Conservation (phyloP, 805 yeast species). For the Yarrowia bubula region DNA sequence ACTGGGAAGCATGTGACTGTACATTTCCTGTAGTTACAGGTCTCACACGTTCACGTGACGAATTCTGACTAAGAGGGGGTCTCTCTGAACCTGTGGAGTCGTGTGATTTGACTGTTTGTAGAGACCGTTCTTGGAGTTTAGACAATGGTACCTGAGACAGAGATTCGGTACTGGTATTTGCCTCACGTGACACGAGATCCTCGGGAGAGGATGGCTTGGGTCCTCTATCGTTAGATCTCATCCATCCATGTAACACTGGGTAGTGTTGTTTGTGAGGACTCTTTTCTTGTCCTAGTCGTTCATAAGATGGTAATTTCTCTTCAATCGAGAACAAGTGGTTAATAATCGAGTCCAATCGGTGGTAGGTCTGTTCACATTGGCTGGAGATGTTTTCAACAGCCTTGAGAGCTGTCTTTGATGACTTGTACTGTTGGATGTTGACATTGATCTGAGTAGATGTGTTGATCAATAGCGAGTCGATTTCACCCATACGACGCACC, state of each 20-base stretch:
- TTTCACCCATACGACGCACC: conserved; percentile 28
- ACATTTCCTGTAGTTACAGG: not conserved
- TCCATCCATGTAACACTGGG: conserved; percentile 41
- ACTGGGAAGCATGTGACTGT: no score
- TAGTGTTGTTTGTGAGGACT: conserved; percentile 48
- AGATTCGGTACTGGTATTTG: conserved; percentile 7
- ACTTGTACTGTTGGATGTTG: conserved; percentile 3
- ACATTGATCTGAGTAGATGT: conserved; percentile 27
- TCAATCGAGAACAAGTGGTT: conserved; percentile 37
- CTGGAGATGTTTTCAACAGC: conserved; percentile 28
- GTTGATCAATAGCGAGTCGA: conserved; percentile 30
- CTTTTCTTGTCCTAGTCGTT: conserved; percentile 41
- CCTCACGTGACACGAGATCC: not conserved
- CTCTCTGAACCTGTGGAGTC: not conserved
- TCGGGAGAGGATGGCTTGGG: not conserved
- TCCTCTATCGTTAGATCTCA: not conserved
- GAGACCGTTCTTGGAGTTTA: not conserved
- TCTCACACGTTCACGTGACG: not conserved
- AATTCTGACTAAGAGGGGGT: not conserved
- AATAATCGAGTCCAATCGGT: not conserved
- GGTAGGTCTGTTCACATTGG: conserved; percentile 23
- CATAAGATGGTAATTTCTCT: conserved; percentile 40
- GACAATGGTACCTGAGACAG: not conserved
- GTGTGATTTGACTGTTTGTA: not conserved
- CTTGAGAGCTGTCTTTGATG: conserved; percentile 9